Base-by-base conservation (phyloP, 2,329 filamentous ascomycete genomes). In the Pezicula carpinea region DNA sequence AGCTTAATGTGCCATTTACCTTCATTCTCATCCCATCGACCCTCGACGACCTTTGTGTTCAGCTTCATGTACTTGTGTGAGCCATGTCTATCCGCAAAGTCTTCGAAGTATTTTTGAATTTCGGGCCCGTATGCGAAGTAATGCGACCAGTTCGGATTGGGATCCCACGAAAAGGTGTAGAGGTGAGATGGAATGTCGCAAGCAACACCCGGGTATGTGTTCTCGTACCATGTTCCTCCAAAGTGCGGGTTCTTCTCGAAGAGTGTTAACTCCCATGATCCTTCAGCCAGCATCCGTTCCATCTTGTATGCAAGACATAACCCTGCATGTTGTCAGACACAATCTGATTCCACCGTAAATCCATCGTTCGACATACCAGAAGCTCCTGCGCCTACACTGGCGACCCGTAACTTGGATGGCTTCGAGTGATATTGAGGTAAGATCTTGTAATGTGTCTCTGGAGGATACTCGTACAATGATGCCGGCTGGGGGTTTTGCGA, bases 71-170 rank as follows among this genome's bases (percentile, higher is more conserved):
- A 74, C 49, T 75, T 72, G 32, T 68, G 62, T 4, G 74, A 60
- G 21, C 66, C 69, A 51, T 73, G 74, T 0, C 66, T 67, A 6
- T 74, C 61, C 49, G 69, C 71, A 18, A 76, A 68, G 49, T 69
- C 70, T 46, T 69, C 59, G 2, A 76, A 66, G 47, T 76, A 76
- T 21, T 46, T 61, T 65, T 73, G 66, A 21, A 82, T 78, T 58
- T 82, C 79, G 54, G 79, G 75, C 52, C 81, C 77, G 0, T 74
- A 73, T 0, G 79, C 75, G 54, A 79, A 82, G 47, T 76, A 71
- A 34, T 77, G 63, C 0, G 72, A 72, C 79, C 79, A 82, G 50
- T 74, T 67, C 2, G 75, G 65, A 46, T 80, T 80, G 45, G 78
- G 76, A 36, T 76, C 79, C 55, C 80, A 82, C 6, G 74, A 77